A percentile compares a stretch with the other conserved stretches of the same genome.
Conservation (phyloP, 768 basidiomycete genomes). For the Mycena galopus region DNA sequence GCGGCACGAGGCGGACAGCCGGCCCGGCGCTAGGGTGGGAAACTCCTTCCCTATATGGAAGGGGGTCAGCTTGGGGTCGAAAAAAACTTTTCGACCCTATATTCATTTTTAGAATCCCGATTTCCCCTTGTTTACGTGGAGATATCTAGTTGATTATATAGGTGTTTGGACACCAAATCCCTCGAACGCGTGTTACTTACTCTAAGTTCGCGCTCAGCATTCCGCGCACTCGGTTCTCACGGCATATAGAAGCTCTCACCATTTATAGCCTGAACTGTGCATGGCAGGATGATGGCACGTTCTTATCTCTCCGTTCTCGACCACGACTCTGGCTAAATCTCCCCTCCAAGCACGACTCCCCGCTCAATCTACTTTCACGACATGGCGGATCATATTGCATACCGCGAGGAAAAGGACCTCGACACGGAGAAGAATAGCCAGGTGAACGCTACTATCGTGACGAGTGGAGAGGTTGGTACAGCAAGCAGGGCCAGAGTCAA, state of each 20-base stretch:
- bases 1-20: no score
- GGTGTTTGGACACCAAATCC: not conserved
- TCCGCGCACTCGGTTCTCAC: not conserved
- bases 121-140: no score
- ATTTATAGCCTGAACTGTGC: not conserved
- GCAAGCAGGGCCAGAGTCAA: slow-evolving; percentile 23
- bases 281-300: not conserved
- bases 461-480: not conserved
- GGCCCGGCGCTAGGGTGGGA: no score
- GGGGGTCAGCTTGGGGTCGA: no score
- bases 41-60: no score
- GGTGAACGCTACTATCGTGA: not conserved
- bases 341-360: not conserved
- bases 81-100: no score
- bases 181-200: not conserved
- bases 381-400: not conserved
- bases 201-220: not conserved
- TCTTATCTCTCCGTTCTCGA: not conserved
- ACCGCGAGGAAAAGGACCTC: not conserved
- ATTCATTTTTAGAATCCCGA: no score
- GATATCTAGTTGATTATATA: not conserved
- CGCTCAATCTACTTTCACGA: not conserved
- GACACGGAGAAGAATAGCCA: not conserved
- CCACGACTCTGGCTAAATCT: no score
- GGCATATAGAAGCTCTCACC: not conserved